These are phyloP conservation scores for Aureobasidium sp. DNA, from an alignment of 2,329 filamentous ascomycete genomes.

Conservation along the genomic window DNA sequence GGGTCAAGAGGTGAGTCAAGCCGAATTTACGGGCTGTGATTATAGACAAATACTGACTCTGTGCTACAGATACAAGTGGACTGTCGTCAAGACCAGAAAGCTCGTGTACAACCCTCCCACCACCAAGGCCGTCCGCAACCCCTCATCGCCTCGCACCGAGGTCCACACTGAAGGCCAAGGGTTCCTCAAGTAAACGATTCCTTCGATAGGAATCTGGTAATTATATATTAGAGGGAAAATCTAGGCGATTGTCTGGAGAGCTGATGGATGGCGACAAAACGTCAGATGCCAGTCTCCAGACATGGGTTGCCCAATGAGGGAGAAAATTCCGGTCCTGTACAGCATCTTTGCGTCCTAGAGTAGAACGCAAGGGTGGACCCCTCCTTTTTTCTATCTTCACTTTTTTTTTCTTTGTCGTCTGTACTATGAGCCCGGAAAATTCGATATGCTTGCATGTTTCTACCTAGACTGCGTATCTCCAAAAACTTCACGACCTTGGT, in stretches of 20 bases:
- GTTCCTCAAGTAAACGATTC: constrained; percentile 1
- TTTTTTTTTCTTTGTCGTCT: constrained; percentile 11
- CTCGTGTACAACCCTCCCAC: constrained; percentile 71
- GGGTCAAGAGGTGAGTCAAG: constrained; percentile 70
- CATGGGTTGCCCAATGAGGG: background rate
- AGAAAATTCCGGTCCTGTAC: constrained; percentile 12
- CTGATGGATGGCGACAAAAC: background rate
- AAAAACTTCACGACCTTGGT: background rate
- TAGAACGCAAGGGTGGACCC: background rate
- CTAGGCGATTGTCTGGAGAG: background rate
- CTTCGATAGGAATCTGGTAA: background rate
- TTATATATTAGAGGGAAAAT: constrained; percentile 9
- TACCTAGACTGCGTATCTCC: background rate
- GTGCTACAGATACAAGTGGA: constrained; percentile 76
- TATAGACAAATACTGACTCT: constrained; percentile 22
- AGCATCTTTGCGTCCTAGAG: constrained; percentile 7
- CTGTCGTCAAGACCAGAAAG: constrained; percentile 91
- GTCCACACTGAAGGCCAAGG: constrained; percentile 7
- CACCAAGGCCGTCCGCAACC: constrained; percentile 11
- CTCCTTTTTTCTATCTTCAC: constrained; percentile 6
- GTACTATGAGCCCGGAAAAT: constrained; percentile 14
- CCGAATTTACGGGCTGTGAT: background rate
- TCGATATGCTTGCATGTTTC: constrained; percentile 12
- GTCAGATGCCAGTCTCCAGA: background rate
- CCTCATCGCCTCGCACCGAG: constrained; percentile 9